Evolutionary conservation across 805 yeast species (phyloP).

Genomic region (Torulaspora microellipsoides): DNA sequence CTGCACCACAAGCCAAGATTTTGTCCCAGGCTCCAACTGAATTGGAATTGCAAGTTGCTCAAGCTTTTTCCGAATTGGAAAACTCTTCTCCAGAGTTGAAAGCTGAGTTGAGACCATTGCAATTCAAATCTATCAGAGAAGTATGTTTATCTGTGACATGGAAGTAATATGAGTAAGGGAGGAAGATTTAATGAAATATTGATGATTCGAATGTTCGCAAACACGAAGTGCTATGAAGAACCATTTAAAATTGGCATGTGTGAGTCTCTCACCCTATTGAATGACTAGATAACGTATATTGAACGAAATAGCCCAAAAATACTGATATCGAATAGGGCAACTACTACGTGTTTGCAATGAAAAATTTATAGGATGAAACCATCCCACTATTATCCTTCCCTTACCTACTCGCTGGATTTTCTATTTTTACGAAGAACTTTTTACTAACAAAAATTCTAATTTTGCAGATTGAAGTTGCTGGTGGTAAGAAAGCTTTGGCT

Average conservation of each 20-base stretch:
- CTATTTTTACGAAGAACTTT: neutral
- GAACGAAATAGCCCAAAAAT: no score
- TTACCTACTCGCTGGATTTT: no score
- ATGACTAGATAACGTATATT: no score
- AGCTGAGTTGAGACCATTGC: slow-evolving; percentile 97
- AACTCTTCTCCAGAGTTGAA: slow-evolving; percentile 88
- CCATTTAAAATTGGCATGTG: no score
- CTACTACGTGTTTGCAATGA: no score
- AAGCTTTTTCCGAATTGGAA: slow-evolving; percentile 96
- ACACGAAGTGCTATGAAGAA: no score
- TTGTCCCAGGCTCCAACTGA: slow-evolving; percentile 94
- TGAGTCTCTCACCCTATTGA: no score
- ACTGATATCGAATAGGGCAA: no score
- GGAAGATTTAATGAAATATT: no score
- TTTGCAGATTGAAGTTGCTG: slow-evolving; percentile 77
- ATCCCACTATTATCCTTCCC: no score
- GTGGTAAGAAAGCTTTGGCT: slow-evolving; percentile 98
- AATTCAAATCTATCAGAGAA: slow-evolving; percentile 97
- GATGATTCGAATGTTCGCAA: neutral
- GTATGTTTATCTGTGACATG: slow-evolving; percentile 35
- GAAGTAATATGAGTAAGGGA: neutral
- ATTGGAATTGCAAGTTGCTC: slow-evolving; percentile 99
- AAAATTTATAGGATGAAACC: no score
- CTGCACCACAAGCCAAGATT: slow-evolving; percentile 89
- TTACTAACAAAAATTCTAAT: slow-evolving; percentile 18